These are phyloP conservation scores for Tulasnella sp. DNA, from an alignment of 768 basidiomycete species.

Conservation along the genomic window DNA sequence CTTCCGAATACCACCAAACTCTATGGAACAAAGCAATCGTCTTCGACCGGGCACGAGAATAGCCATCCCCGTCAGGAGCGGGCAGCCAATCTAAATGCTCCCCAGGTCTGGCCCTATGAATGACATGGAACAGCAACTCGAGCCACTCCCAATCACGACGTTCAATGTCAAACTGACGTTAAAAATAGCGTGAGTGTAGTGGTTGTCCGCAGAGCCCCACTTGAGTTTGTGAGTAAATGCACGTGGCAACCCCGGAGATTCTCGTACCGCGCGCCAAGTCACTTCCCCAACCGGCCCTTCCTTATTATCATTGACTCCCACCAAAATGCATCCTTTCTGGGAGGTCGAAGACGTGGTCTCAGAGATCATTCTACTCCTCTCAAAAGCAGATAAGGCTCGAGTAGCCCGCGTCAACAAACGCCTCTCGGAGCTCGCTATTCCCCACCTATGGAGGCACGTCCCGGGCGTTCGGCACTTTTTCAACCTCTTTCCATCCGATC, in stretches of 20 bases:
- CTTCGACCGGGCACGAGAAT: background rate
- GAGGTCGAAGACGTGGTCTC: background rate
- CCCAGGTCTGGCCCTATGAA: too few relatives aligned
- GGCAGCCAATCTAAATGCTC: too few relatives aligned
- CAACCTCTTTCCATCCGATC: background rate
- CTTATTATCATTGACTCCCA: background rate
- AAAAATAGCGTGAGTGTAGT: too few relatives aligned
- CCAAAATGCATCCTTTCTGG: background rate
- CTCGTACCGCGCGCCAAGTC: background rate
- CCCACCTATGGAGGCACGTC: background rate
- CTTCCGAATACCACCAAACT: background rate
- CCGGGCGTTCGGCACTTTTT: too few relatives aligned
- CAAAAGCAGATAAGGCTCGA: background rate
- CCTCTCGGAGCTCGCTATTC: background rate
- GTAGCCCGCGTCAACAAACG: background rate
- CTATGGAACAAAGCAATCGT: background rate
- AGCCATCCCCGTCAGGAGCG: background rate
- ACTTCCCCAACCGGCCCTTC: background rate
- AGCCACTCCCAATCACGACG: background rate
- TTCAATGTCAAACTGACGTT: background rate
- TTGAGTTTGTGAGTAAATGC: background rate
- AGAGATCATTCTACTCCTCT: background rate
- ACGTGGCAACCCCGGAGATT: background rate
- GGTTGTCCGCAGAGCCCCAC: too few relatives aligned
- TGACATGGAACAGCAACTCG: too few relatives aligned